These are phyloP conservation scores for Arthrobotrys sphaeroides DNA, from an alignment of 2,329 filamentous ascomycete species.

Conservation along the genomic window DNA sequence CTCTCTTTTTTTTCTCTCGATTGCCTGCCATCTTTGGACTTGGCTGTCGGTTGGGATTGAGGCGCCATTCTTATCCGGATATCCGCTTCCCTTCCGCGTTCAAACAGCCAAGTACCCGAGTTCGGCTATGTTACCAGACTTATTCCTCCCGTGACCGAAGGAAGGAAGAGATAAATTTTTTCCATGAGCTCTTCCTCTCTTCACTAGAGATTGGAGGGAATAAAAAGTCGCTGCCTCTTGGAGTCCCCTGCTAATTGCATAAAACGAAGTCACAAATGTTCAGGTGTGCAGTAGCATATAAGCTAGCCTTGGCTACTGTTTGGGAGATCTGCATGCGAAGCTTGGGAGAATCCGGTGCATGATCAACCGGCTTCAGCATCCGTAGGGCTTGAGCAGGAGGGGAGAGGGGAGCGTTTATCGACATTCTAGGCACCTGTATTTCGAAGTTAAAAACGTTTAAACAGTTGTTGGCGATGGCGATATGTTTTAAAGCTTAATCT, in stretches of 20 bases:
- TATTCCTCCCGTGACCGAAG: background rate
- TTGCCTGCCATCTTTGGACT: conserved; percentile 24
- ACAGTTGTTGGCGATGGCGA: background rate
- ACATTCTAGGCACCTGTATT: conserved; percentile 20
- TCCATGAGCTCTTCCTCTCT: conserved; percentile 14
- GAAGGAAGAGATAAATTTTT: background rate
- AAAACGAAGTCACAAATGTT: conserved; percentile 15
- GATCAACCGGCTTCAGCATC: conserved; percentile 47
- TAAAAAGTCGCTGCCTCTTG: conserved; percentile 9
- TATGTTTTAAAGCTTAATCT: background rate
- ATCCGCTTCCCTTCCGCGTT: conserved; percentile 49
- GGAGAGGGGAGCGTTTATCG: background rate
- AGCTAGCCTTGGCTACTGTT: conserved; percentile 18
- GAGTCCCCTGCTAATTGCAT: conserved; percentile 18
- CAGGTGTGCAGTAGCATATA: conserved; percentile 12
- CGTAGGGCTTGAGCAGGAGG: background rate
- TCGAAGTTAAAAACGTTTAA: background rate
- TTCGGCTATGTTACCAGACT: conserved; percentile 18
- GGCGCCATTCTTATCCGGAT: conserved; percentile 46
- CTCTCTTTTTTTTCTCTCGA: no score
- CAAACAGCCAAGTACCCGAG: conserved; percentile 41
- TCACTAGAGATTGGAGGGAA: background rate
- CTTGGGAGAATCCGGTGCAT: conserved; percentile 32
- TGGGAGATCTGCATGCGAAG: conserved; percentile 38
- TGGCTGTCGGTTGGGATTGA: conserved; percentile 34